Conservation (phyloP, 345 rosid genomes). For the Euphorbia tirucalli region DNA sequence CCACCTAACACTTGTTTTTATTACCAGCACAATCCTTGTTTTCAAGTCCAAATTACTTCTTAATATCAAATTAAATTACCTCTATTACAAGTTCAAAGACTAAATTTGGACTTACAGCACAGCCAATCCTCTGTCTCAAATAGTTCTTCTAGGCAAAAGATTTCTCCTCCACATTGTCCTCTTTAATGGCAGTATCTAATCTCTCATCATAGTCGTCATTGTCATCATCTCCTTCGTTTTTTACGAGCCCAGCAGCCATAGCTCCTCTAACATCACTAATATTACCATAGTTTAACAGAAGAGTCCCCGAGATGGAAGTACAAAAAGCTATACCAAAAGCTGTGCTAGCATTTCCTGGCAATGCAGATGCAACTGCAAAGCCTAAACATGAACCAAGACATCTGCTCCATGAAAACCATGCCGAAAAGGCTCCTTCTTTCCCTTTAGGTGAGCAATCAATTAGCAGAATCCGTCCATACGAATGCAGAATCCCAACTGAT, state of each 20-base stretch:
- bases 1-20: too few relatives aligned
- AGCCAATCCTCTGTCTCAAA: not conserved
- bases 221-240: constrained; percentile 19
- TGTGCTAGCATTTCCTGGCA: constrained; percentile 35
- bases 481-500: constrained; percentile 44
- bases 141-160: not conserved
- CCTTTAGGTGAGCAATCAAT: constrained; percentile 51
- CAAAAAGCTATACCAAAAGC: constrained; percentile 40
- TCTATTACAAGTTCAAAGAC: not conserved
- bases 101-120: too few relatives aligned
- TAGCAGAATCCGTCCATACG: constrained; percentile 46
- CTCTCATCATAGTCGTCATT: constrained; percentile 2
- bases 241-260: constrained; percentile 39
- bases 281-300: constrained; percentile 47
- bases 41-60: too few relatives aligned
- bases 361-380: constrained; percentile 44
- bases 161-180: not conserved
- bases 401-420: constrained; percentile 50
- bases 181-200: not conserved
- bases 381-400: constrained; percentile 49
- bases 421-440: constrained; percentile 51
- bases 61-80: too few relatives aligned
- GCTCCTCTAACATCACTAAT: constrained; percentile 55
- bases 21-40: too few relatives aligned
- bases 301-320: constrained; percentile 25